Evolutionary conservation across 306 rosid species (phyloP).

Genomic region (cucumber (Cucumis sativus)): DNA sequence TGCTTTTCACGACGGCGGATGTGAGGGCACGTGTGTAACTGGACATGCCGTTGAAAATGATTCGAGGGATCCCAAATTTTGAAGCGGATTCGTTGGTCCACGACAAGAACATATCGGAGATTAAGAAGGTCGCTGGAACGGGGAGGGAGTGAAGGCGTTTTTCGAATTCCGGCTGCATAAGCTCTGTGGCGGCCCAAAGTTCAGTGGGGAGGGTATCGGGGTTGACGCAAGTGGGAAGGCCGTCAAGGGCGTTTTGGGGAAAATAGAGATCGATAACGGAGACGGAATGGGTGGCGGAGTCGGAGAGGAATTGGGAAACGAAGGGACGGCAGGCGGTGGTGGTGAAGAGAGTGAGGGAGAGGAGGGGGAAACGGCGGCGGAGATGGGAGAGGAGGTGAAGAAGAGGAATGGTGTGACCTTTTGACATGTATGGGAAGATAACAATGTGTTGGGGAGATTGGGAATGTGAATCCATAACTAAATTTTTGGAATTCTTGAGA

Average conservation of each 20-base stretch:
- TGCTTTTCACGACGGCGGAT: background rate
- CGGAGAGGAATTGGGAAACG: slow-evolving; percentile 11
- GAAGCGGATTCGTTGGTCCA: slow-evolving; percentile 35
- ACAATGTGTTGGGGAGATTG: slow-evolving; percentile 16
- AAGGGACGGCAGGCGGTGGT: slow-evolving; percentile 28
- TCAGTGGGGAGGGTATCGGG: slow-evolving; percentile 18
- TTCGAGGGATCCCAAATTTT: slow-evolving; percentile 19
- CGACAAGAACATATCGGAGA: slow-evolving; percentile 42
- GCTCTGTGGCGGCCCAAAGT: slow-evolving; percentile 17
- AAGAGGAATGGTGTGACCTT: slow-evolving; percentile 50
- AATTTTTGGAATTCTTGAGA: background rate
- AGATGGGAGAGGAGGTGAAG: slow-evolving; percentile 32
- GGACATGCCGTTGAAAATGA: slow-evolving; percentile 20
- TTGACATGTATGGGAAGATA: slow-evolving; percentile 40
- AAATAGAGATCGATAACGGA: slow-evolving; percentile 19
- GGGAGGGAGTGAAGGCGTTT: slow-evolving; percentile 12
- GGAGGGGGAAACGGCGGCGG: slow-evolving; percentile 11
- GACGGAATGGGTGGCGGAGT: slow-evolving; percentile 11
- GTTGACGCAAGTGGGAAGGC: slow-evolving; percentile 26
- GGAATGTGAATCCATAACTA: slow-evolving; percentile 6
- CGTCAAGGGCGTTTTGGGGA: slow-evolving; percentile 9
- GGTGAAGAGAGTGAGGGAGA: slow-evolving; percentile 24
- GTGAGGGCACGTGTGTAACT: background rate
- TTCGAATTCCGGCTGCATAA: slow-evolving; percentile 30
- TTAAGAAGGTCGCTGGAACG: slow-evolving; percentile 16